Evolutionary conservation across 176 grass and related monocot genomes (phyloP).

Genomic region (Guadua angustifolia): DNA sequence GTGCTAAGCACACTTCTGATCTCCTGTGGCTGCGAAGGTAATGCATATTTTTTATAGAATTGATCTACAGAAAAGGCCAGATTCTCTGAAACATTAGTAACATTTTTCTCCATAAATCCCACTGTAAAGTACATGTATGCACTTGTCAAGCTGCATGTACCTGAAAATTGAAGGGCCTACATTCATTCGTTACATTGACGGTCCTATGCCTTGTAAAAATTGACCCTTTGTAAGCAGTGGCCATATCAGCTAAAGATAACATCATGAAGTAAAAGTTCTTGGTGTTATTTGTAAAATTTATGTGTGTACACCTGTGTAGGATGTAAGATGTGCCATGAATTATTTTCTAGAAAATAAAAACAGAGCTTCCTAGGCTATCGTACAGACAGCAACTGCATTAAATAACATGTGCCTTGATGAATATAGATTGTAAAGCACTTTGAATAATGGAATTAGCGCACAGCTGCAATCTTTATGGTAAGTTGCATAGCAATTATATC

Average conservation of each 20-base stretch:
- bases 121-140: not conserved
- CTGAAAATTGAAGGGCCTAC: not conserved
- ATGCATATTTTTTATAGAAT: not conserved
- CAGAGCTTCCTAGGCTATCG: not conserved
- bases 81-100: not conserved
- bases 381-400: not conserved
- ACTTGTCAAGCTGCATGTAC: not conserved
- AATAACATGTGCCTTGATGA: not conserved
- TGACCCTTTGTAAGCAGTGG: not conserved
- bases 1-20: not conserved
- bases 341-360: not conserved
- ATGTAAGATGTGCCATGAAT: not conserved
- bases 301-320: too few relatives aligned
- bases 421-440: not conserved
- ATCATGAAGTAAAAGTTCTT: not conserved
- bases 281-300: not conserved
- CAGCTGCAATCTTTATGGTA: not conserved
- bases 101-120: not conserved
- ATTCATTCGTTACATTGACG: not conserved
- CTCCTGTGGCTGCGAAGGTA: not conserved
- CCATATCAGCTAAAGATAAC: not conserved
- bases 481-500: not conserved
- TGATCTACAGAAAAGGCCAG: not conserved
- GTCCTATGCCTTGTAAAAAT: not conserved
- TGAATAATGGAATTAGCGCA: not conserved